Base-by-base conservation (phyloP, 2,329 filamentous ascomycete genomes). In the Fusarium sp. region DNA sequence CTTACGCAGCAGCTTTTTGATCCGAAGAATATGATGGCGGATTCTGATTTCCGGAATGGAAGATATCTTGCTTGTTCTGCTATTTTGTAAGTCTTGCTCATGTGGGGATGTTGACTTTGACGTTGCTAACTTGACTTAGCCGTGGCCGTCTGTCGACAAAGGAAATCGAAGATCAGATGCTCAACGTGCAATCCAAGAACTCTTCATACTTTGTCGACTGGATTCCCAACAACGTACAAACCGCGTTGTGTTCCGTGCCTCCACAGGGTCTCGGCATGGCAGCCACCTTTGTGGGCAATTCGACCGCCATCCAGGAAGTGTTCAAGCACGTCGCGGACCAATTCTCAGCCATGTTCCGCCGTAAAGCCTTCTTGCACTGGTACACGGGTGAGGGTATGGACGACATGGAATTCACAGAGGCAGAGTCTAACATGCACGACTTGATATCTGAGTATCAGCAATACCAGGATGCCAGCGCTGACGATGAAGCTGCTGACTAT, bases 1-100 rank as follows among this genome's bases (percentile, higher is more conserved):
- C 92, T 99, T 85, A 98, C 96, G 80, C 96, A 99, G 90, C 96
- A 99, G 88, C 98, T 99, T 94, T 99, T 97, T 89, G 96, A 99
- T 89, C 95, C 96, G 82, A 98, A 98, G 95, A 99, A 99, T 92
- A 99, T 99, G 95, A 99, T 99, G 96, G 96, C 96, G 87, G 96
- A 96, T 76, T 96, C 95, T 76, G 96, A 99, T 89, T 99, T 99
- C 94, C 94, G 96, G 82, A 99, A 98, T 87, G 96, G 96, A 85
- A 96, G 96, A 83, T 99, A 99, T 90, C 93, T 99, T 82, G 98
- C 96, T 79, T 99, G 96, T 92, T 98, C 93, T 85, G 95, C 96
- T 84, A 98, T 99, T 87, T 99, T 99, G 91, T 93, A 85, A 86
- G 91, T 87, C 73, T 24, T 27, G n/a, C 10, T 6, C 11, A 7